Percentiles rank a stretch among this genome's conserved stretches.
These are phyloP conservation scores for Orobanche coerulescens DNA, from an alignment of 257 asterid genomes.

Conservation along the genomic window DNA sequence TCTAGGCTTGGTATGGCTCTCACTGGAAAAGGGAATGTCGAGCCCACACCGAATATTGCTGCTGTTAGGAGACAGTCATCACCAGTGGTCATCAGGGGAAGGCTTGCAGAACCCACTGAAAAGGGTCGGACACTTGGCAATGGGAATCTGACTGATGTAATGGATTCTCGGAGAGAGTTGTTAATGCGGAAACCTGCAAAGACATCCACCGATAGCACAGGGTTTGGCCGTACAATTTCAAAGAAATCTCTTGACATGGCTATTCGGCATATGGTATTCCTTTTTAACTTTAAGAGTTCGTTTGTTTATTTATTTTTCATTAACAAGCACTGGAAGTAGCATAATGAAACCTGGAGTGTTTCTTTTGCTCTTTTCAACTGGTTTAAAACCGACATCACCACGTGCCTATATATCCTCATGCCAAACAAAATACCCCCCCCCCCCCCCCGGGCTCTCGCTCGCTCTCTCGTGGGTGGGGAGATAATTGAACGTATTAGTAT, in stretches of 20 bases:
- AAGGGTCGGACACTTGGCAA: slow-evolving; percentile 52
- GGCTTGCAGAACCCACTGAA: slow-evolving; percentile 59
- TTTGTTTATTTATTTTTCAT: background rate
- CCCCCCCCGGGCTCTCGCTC: no score
- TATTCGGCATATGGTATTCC: slow-evolving; percentile 78
- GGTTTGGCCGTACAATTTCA: slow-evolving; percentile 85
- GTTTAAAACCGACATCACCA: background rate
- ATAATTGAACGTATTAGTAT: background rate
- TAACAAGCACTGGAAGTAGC: background rate
- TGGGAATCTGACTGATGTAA: slow-evolving; percentile 42
- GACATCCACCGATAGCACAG: slow-evolving; percentile 63
- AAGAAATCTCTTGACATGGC: slow-evolving; percentile 94
- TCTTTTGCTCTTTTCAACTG: background rate
- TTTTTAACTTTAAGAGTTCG: slow-evolving; percentile 12
- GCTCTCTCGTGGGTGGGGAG: no score
- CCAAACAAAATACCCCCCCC: no score
- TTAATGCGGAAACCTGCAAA: slow-evolving; percentile 60
- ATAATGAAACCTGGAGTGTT: background rate
- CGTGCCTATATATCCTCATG: background rate
- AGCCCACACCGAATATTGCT: slow-evolving; percentile 33
- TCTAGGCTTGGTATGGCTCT: slow-evolving; percentile 66
- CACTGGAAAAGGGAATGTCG: slow-evolving; percentile 48
- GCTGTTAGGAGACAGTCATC: slow-evolving; percentile 64
- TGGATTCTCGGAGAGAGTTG: slow-evolving; percentile 62
- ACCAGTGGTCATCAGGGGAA: slow-evolving; percentile 71